Base-by-base conservation (phyloP, 1,284 basidiomycete species). In the Rhodotorula sp. region DNA sequence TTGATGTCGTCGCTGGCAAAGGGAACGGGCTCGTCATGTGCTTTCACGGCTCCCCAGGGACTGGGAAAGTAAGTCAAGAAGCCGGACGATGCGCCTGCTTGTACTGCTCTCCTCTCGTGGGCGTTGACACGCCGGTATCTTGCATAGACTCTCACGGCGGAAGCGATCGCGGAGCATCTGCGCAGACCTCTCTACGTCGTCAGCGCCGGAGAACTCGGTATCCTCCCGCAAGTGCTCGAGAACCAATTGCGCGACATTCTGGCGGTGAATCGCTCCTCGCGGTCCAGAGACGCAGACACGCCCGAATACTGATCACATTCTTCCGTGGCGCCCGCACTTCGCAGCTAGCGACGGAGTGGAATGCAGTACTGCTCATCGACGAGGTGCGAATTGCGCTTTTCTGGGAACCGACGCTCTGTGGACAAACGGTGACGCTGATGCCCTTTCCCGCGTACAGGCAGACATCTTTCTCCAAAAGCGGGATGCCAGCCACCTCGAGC, bases 311-410 rank as follows among this genome's bases (percentile, higher is more conserved):
- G 34, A 26, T 43, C 16, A 23, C 8, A 12, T 48, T 8, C 47
- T 60, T n/a, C 8, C 12, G 28, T 16, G 34, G 21, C 1, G 3
- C 18, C 8, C 19, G 23, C 18, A 5, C 14, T 14, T 16, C 10
- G 6, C 68, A 69, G 68, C 68, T 69, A 28, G 70, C 73, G 1
- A 74, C 73, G 10, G 50, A 52, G 12, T 74, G 73, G 73, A 70
- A 66, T n/a, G 73, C 73, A 8, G 73, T 74, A 6, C 58, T 74
- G n/a, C 66, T 74, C 31, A 74, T 74, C 38, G 73, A 74, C 55
- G 73, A 74, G 66, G 66, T 58, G 47, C 5, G 52, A 6, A 34
- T 34, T 18, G 16, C 2, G 5, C 7, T 8, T 14, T 19, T 43
- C 49, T 31, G 48, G 16, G 19, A 8, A 19, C 31, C 8, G 0